Evolutionary conservation across 2,329 filamentous ascomycete species (phyloP).

Genomic region (Colletotrichum euphorbiae): DNA sequence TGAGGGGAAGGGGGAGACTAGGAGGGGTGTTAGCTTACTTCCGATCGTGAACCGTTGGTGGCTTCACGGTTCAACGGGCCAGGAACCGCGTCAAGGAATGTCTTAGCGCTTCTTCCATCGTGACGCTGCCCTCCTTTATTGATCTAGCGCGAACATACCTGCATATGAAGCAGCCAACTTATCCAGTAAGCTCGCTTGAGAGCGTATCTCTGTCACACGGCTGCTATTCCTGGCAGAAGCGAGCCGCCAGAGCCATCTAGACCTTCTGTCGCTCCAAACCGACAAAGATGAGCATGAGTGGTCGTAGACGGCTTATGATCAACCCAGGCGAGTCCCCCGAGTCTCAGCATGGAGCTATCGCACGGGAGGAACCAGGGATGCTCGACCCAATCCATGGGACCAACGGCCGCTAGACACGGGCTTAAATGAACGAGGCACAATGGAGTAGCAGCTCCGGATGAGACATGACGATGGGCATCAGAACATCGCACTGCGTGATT

Average conservation of each 20-base stretch:
- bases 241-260: neutral
- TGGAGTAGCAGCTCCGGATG: slow-evolving; percentile 9
- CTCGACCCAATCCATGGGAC: slow-evolving; percentile 10
- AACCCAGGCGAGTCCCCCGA: slow-evolving; percentile 10
- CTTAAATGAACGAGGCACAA: neutral
- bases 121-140: slow-evolving; percentile 1
- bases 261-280: neutral
- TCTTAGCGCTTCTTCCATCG: slow-evolving; percentile 26
- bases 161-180: neutral
- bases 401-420: slow-evolving; percentile 1
- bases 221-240: slow-evolving; percentile 3
- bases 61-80: slow-evolving; percentile 34
- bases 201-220: neutral
- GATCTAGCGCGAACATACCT: slow-evolving; percentile 2
- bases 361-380: slow-evolving; percentile 12
- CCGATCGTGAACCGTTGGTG: neutral
- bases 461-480: neutral
- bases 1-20: too few relatives aligned
- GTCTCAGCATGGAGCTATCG: slow-evolving; percentile 28
- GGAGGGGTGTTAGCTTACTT: neutral
- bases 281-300: neutral
- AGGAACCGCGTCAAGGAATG: slow-evolving; percentile 29
- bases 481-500: neutral
- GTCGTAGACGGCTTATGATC: neutral
- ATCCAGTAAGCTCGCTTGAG: neutral